A percentile compares a stretch with the other conserved stretches of the same genome.
phyloP scores from a whole-genome alignment of 257 asterid genomes.

The Penstemon davidsonii region DNA sequence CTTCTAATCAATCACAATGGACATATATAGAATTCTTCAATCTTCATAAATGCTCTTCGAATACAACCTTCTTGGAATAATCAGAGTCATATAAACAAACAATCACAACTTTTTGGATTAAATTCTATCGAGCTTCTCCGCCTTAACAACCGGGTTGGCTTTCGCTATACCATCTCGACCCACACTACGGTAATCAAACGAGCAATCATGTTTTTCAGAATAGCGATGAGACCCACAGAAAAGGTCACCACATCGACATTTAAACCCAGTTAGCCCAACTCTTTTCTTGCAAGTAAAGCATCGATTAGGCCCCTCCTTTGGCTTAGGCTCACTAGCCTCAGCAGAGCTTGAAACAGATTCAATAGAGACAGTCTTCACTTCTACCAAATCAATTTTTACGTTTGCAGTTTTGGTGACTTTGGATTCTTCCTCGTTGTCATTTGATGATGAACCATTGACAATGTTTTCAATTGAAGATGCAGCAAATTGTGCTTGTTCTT shows the following conservation, averaged over 20 bases:
- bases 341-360: conserved; percentile 26
- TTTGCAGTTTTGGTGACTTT: conserved; percentile 17
- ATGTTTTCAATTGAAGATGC: conserved; percentile 56
- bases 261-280: conserved; percentile 58
- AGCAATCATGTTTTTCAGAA: conserved; percentile 58
- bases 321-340: conserved; percentile 28
- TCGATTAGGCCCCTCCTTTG: conserved; percentile 44
- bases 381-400: conserved; percentile 23
- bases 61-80: conserved; percentile 14
- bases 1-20: conserved; percentile 27
- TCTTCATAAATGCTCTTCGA: conserved; percentile 8
- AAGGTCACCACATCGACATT: conserved; percentile 55
- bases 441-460: conserved; percentile 41
- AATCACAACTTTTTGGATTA: conserved; percentile 20
- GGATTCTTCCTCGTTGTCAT: conserved; percentile 31
- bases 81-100: conserved; percentile 17
- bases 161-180: conserved; percentile 58
- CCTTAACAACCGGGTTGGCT: conserved; percentile 62
- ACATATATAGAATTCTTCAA: conserved; percentile 1
- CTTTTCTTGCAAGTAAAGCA: conserved; percentile 56
- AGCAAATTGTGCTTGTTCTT: conserved; percentile 53
- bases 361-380: conserved; percentile 19
- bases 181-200: conserved; percentile 49
- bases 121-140: conserved; percentile 64
- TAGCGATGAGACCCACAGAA: conserved; percentile 65